Evolutionary conservation across 148 eudicot species (phyloP), one percentile per base, ranked within the genome.

Genomic region (Talinum fruticosum): DNA sequence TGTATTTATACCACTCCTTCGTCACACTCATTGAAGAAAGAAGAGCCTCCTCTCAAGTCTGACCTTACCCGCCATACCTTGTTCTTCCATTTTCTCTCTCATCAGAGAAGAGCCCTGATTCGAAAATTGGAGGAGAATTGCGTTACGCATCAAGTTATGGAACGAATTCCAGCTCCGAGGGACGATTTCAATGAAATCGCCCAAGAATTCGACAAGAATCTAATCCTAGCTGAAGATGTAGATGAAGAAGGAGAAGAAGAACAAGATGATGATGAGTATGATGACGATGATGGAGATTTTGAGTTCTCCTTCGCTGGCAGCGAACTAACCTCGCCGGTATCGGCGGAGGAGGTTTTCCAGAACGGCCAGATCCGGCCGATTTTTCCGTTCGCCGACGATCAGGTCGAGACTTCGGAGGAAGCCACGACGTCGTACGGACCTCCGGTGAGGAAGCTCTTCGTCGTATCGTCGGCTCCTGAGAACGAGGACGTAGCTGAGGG

Each of bases 311-410:
- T 79, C 47, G 85, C 41, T 1, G 84, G 71, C 35, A 75, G 49
- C 6, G 79, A 57, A 0, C 47, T 77, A 10, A 71, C 69, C 6
- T 83, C 88, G 28, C 82, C 90, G 36, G 83, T 85, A 0, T 70
- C 90, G 7, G 97, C 90, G 1, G 95, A 89, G 6, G 93, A 91
- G 10, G 79, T 85, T 41, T 96, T 93, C 75, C 76, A 82, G 23
- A 76, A 89, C 87, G 99, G 99, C 6, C 82, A 85, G 75, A 93
- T 91, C 84, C 88, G 84, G 72, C 87, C 91, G 16, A 37, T 85
- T 15, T 80, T 86, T 29, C 97, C 91, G 24, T 47, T 87, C 32
- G 6, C 73, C 70, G 79, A 36, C 30, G 86, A 62, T 10, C 34
- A 2, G 5, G 32, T n/a, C 33, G 66, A n/a, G 14, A 36, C 53